Evolutionary conservation across 2,329 filamentous ascomycete species (phyloP), one percentile per base, ranked within the genome.

Genomic region (Verticillium longisporum): DNA sequence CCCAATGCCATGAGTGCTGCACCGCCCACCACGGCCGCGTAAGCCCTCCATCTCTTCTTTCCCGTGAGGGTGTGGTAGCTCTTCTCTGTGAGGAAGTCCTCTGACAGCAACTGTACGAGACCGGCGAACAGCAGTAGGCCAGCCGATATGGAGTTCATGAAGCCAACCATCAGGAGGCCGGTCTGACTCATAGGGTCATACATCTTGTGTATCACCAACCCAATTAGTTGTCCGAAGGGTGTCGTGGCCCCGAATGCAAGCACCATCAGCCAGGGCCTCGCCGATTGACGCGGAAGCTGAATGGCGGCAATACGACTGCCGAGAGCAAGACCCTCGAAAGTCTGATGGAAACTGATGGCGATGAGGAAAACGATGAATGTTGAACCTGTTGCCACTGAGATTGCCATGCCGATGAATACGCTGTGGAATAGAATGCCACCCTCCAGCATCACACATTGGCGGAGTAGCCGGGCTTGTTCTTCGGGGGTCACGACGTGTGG

Each of bases 71-170:
- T 78, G 67, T 80, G 82, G 79, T 90, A 91, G 72, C 88, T 91
- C 77, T 90, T 88, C 66, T 91, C 88, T 13, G 84, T 86, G 62
- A 92, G 70, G 67, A 96, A 96, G 68, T 96, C 92, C 73, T 96
- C 91, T 0, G 91, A 89, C 56, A 96, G 80, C 21, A 96, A 80
- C 75, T 96, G 91, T 4, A 96, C 92, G 54, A 96, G 77, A 0
- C 90, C 91, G 0, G 92, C 91, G 71, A 94, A 96, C 3, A 96
- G 78, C 33, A 96, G 74, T 58, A 96, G 78, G 0, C 92, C 92
- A 58, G 88, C 88, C 10, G 89, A 92, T 58, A 96, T 89, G 45
- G 90, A 91, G 69, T 96, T 96, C 82, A 94, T 95, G 70, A 93
- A 85, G 7, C 92, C 92, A 6, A 96, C 91, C 76, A 94, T 88